Evolutionary conservation across 768 basidiomycete genomes (phyloP).

Genomic region (Floccularia luteovirens): DNA sequence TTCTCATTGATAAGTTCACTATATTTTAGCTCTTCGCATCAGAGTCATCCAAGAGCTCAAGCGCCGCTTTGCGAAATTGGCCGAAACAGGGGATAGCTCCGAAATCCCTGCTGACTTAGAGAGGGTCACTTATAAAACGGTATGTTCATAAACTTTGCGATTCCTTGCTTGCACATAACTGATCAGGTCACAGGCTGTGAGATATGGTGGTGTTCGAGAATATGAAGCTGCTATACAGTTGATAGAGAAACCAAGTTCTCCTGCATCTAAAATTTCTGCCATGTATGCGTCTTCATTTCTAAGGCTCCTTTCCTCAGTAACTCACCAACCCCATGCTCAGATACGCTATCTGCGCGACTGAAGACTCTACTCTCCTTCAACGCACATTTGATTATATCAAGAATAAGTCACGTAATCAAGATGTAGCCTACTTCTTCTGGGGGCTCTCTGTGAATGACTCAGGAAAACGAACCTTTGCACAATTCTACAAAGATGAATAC

Average conservation of each 20-base stretch:
- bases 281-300: conserved; percentile 36
- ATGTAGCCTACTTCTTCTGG: conserved; percentile 56
- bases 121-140: conserved; percentile 41
- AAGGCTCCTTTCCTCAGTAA: not conserved
- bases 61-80: conserved; percentile 61
- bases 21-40: conserved; percentile 1
- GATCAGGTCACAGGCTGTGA: conserved; percentile 44
- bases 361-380: conserved; percentile 47
- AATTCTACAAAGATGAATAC: conserved; percentile 68
- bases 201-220: conserved; percentile 65
- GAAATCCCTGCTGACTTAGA: conserved; percentile 78
- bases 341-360: conserved; percentile 52
- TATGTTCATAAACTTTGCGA: conserved; percentile 18
- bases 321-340: not conserved
- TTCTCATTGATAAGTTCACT: not conserved
- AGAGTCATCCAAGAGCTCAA: conserved; percentile 74
- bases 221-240: conserved; percentile 67
- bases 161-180: not conserved
- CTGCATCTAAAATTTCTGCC: conserved; percentile 63
- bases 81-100: conserved; percentile 68
- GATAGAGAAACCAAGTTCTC: conserved; percentile 66
- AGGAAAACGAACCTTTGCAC: conserved; percentile 43
- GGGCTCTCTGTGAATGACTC: conserved; percentile 49
- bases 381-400: conserved; percentile 58
- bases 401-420: conserved; percentile 47